Percentiles rank a stretch among this genome's conserved stretches.
phyloP scores from a whole-genome alignment of 768 basidiomycete genomes.

The Gymnopilus junonius region DNA sequence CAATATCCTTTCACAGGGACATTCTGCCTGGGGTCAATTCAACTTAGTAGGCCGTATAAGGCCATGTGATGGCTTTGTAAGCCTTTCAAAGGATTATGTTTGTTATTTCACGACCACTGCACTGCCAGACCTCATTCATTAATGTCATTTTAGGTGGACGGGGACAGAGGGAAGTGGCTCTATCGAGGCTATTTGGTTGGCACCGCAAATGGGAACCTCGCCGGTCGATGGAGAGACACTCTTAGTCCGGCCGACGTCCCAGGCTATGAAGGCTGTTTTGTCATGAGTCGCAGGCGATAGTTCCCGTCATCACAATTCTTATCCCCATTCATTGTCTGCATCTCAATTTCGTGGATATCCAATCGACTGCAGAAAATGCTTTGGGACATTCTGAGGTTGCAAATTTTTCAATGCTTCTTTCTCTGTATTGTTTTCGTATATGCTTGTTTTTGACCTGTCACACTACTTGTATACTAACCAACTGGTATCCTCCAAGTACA shows the following conservation, averaged over 20 bases:
- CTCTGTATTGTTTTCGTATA: neutral
- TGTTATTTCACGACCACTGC: constrained; percentile 22
- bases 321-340: neutral
- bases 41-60: constrained; percentile 79
- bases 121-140: neutral
- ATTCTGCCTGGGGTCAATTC: constrained; percentile 93
- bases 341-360: neutral
- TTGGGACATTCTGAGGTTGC: neutral
- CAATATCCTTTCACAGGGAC: constrained; percentile 58
- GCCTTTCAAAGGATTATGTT: constrained; percentile 86
- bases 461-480: neutral
- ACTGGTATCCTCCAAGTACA: neutral
- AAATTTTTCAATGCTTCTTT: neutral
- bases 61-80: constrained; percentile 80
- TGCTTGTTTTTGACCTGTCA: neutral
- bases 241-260: constrained; percentile 60
- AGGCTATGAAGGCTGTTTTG: constrained; percentile 89
- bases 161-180: constrained; percentile 81
- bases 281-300: constrained; percentile 69
- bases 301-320: neutral
- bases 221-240: constrained; percentile 89
- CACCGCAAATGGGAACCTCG: constrained; percentile 66
- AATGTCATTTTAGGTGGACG: constrained; percentile 52
- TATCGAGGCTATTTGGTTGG: constrained; percentile 86
- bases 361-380: neutral